Evolutionary conservation across 495 filamentous ascomycete genomes (phyloP).

Genomic region (Cercophora newfieldiana): DNA sequence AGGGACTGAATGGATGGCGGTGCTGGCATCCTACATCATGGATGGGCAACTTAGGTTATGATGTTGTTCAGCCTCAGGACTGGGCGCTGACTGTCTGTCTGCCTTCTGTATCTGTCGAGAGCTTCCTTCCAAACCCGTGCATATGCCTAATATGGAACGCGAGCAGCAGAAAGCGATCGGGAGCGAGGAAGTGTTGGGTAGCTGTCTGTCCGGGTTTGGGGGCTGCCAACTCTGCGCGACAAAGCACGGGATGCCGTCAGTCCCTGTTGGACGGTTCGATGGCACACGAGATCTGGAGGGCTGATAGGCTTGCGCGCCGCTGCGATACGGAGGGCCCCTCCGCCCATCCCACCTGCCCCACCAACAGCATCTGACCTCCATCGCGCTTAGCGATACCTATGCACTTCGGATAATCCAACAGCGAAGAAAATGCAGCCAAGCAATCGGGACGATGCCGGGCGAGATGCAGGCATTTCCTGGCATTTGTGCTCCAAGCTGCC

Average conservation of each 20-base stretch:
- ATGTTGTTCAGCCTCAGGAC: background rate
- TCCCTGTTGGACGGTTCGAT: constrained; percentile 2
- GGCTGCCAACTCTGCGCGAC: background rate
- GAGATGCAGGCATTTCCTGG: background rate
- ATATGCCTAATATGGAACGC: background rate
- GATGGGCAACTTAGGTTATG: background rate
- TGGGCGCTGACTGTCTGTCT: background rate
- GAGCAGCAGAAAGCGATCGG: background rate
- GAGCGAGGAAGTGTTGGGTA: background rate
- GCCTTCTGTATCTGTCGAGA: background rate
- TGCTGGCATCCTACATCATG: background rate
- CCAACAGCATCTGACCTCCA: constrained; percentile 9
- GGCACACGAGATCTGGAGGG: constrained; percentile 14
- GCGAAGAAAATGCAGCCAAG: background rate
- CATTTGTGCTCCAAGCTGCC: background rate
- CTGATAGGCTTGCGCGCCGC: constrained; percentile 2
- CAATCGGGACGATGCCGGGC: background rate
- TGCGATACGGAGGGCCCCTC: constrained; percentile 10
- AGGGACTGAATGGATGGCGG: constrained; percentile 4
- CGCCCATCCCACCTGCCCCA: constrained; percentile 4
- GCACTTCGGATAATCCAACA: background rate
- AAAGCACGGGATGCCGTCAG: constrained; percentile 26
- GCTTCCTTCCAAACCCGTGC: background rate
- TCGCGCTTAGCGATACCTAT: background rate
- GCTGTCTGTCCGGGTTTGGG: background rate